Conservation (phyloP, 768 basidiomycete genomes). For the Leccinum uliginosum region DNA sequence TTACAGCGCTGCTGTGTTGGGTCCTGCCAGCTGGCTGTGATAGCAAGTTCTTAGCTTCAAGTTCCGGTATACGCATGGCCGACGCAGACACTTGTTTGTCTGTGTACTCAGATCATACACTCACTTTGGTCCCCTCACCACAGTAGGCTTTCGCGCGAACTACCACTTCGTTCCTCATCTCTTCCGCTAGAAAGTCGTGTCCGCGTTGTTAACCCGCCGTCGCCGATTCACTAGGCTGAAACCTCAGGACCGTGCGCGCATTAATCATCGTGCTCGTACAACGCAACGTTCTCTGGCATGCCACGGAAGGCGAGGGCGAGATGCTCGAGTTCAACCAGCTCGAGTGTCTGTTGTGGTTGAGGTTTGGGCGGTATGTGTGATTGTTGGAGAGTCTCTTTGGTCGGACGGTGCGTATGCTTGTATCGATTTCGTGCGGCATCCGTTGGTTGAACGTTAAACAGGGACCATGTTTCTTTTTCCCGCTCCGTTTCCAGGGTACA, state of each 20-base stretch:
- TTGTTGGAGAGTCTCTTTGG: constrained; percentile 71
- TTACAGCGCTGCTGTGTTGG: too few species aligned
- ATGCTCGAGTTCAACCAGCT: constrained; percentile 73
- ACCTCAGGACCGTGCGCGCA: constrained; percentile 60
- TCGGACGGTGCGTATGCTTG: constrained; percentile 48
- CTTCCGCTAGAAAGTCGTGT: constrained; percentile 59
- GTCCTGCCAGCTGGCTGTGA: too few species aligned
- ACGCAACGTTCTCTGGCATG: constrained; percentile 89
- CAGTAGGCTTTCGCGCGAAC: not conserved
- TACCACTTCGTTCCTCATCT: not conserved
- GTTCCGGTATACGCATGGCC: too few species aligned
- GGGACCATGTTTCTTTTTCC: too few species aligned
- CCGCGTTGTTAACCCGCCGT: constrained; percentile 68
- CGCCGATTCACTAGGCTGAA: constrained; percentile 69
- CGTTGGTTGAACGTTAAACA: not conserved
- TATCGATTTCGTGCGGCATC: not conserved
- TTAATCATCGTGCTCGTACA: constrained; percentile 81
- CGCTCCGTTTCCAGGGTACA: constrained; percentile 46
- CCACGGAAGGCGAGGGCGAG: constrained; percentile 66
- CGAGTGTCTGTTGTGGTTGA: constrained; percentile 75
- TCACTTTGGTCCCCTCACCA: too few species aligned
- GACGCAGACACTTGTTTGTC: too few species aligned
- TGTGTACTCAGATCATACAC: too few species aligned
- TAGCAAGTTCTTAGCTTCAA: too few species aligned
- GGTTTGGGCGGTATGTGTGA: constrained; percentile 81